A percentile compares a stretch with the other conserved stretches of the same genome.
These are phyloP conservation scores for Alternaria novae-zelandiae DNA, from an alignment of 2,329 filamentous ascomycete genomes.

Conservation along the genomic window DNA sequence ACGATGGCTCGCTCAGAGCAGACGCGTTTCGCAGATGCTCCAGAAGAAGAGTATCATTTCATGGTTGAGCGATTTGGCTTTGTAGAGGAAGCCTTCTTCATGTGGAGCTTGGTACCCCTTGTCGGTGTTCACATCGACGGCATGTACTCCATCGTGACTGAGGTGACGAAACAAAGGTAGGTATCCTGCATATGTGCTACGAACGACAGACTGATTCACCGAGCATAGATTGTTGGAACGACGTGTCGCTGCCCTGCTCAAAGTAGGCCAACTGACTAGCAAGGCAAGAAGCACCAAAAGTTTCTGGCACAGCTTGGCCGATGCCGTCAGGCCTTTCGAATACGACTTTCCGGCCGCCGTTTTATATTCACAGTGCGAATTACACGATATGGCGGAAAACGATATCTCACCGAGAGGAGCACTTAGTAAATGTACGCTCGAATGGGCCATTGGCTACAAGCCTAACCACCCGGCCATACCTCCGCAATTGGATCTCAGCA, in stretches of 20 bases:
- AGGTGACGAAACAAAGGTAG: constrained; percentile 24
- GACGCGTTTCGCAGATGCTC: constrained; percentile 12
- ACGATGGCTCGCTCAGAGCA: constrained; percentile 10
- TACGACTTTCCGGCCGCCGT: constrained; percentile 19
- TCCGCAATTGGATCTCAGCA: constrained; percentile 1
- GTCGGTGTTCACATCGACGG: constrained; percentile 11
- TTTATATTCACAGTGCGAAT: constrained; percentile 10
- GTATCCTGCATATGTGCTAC: neutral
- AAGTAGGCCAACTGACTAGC: constrained; percentile 11
- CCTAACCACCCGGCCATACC: constrained; percentile 9
- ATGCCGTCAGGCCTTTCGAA: constrained; percentile 12
- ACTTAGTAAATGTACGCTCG: neutral
- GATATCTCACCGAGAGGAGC: neutral
- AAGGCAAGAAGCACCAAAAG: constrained; percentile 9
- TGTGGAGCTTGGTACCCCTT: constrained; percentile 18
- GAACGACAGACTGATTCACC: neutral
- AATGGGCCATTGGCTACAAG: constrained; percentile 14
- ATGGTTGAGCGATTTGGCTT: constrained; percentile 20
- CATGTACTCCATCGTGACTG: constrained; percentile 23
- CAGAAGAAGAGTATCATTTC: constrained; percentile 21
- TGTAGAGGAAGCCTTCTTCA: constrained; percentile 20
- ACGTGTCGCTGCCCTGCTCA: constrained; percentile 14
- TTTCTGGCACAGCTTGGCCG: constrained; percentile 12
- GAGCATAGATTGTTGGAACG: constrained; percentile 13
- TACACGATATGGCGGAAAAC: neutral